A percentile compares a stretch with the other conserved stretches of the same genome.
Evolutionary conservation across 371 early-diverging fungal species (phyloP).

Genomic region (Mucor circinelloides): DNA sequence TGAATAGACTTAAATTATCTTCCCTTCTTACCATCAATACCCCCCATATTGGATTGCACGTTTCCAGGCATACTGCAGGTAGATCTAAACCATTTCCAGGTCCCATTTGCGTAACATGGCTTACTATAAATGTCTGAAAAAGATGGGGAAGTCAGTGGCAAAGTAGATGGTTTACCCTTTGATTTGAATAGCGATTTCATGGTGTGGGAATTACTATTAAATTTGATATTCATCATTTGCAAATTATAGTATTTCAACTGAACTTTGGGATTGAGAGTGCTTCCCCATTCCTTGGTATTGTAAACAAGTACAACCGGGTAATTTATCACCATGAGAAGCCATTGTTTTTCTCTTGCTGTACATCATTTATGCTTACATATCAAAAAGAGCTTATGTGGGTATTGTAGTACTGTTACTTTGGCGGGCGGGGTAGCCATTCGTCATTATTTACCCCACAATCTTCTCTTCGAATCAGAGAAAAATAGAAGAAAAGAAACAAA

Average conservation of each 20-base stretch:
- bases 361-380: no score
- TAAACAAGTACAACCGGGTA: no score
- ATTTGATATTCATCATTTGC: neutral
- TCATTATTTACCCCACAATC: neutral
- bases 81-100: neutral
- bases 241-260: neutral
- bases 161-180: neutral
- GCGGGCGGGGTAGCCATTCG: neutral
- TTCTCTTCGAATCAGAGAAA: neutral
- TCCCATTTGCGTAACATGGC: neutral
- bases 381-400: no score
- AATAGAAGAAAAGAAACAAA: neutral
- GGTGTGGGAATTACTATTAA: neutral
- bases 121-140: neutral
- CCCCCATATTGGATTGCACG: neutral
- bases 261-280: neutral
- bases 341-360: no score
- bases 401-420: no score
- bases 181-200: conserved; percentile 7
- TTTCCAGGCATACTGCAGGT: neutral
- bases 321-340: no score
- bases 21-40: neutral
- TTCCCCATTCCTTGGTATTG: neutral
- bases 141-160: neutral
- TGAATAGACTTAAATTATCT: neutral